phyloP scores from a whole-genome alignment of 1,284 basidiomycete genomes.

The Ganoderma multipileum region DNA sequence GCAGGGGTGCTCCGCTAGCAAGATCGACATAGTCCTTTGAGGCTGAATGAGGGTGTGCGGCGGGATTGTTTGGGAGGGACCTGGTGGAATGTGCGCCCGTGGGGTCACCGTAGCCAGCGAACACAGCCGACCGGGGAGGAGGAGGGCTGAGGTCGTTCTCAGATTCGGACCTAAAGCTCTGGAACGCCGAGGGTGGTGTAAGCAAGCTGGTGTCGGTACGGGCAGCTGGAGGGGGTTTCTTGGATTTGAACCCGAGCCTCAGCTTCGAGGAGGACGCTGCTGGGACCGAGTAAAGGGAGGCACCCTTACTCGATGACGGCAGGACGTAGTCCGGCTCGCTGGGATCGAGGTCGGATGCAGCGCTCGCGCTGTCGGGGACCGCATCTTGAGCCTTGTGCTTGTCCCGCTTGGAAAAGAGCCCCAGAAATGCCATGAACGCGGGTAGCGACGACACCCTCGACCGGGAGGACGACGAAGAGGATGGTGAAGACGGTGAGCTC shows the following conservation, averaged over 20 bases:
- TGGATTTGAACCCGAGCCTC: conserved; percentile 42
- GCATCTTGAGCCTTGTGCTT: conserved; percentile 35
- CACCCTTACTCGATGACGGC: conserved; percentile 31
- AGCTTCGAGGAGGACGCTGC: conserved; percentile 44
- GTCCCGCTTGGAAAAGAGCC: conserved; percentile 43
- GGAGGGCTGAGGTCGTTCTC: conserved; percentile 50
- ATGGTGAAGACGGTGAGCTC: conserved; percentile 17
- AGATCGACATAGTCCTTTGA: conserved; percentile 36
- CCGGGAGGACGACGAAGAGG: conserved; percentile 17
- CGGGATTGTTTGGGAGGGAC: conserved; percentile 57
- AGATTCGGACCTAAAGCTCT: conserved; percentile 45
- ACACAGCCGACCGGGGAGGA: conserved; percentile 63
- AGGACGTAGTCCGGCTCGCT: conserved; percentile 41
- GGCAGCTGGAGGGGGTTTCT: conserved; percentile 34
- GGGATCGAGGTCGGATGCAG: conserved; percentile 32
- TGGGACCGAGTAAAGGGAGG: conserved; percentile 35
- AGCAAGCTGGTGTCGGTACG: conserved; percentile 33
- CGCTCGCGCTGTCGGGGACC: conserved; percentile 25
- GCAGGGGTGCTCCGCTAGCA: conserved; percentile 25
- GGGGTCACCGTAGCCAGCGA: conserved; percentile 57
- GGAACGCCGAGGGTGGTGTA: conserved; percentile 34
- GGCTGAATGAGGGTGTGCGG: conserved; percentile 24
- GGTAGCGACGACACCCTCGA: conserved; percentile 17
- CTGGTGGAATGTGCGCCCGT: conserved; percentile 59
- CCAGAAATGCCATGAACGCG: conserved; percentile 40